A percentile compares a stretch with the other conserved stretches of the same genome.
Evolutionary conservation across 83 land plant genomes (phyloP).

Genomic region (Isoetes engelmannii): DNA sequence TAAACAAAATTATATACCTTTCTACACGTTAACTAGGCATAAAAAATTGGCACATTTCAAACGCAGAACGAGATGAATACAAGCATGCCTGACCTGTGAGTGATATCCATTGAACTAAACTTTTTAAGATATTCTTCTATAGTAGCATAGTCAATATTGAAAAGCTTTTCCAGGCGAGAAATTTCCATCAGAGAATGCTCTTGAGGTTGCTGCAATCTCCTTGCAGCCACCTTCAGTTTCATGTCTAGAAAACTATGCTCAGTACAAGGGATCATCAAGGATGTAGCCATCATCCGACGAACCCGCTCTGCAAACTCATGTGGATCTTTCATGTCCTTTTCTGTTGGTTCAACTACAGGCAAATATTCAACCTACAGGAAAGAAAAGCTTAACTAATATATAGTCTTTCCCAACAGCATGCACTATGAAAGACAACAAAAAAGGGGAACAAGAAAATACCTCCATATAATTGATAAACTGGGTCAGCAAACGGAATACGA

Average conservation of each 20-base stretch:
- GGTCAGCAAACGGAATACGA: slow-evolving; percentile 11
- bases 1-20: not conserved
- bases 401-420: no score
- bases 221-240: not conserved
- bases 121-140: not conserved
- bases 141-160: slow-evolving; percentile 3
- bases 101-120: slow-evolving; percentile 1
- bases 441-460: not conserved
- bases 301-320: slow-evolving; percentile 1
- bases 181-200: not conserved
- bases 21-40: not conserved
- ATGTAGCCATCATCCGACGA: not conserved
- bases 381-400: not conserved
- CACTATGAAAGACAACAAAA: not conserved
- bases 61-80: not conserved
- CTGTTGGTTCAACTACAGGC: slow-evolving; percentile 1
- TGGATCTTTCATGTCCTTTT: not conserved
- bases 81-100: not conserved
- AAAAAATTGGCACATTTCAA: not conserved
- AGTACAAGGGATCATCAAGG: slow-evolving; percentile 2
- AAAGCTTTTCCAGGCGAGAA: not conserved
- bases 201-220: not conserved
- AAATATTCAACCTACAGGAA: not conserved
- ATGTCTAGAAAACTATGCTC: slow-evolving; percentile 4
- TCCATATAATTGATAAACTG: slow-evolving; percentile 12